Percentiles rank a stretch among this genome's conserved stretches.
Conservation (phyloP, 345 rosid species). For the Camelina sativa region DNA sequence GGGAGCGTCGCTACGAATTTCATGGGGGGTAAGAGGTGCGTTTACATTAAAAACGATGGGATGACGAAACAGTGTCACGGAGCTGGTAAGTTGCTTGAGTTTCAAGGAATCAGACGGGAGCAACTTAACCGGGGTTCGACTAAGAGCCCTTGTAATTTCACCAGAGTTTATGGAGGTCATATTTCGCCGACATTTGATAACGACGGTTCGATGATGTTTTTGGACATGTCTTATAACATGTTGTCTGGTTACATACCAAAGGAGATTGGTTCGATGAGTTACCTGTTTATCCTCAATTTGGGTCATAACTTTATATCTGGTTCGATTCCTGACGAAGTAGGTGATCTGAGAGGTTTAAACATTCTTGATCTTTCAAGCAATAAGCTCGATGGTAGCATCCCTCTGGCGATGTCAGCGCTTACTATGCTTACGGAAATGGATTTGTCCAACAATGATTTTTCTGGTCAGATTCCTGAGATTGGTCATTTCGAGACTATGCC, state of each 20-base stretch:
- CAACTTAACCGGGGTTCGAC: conserved; percentile 62
- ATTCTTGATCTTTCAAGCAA: conserved; percentile 90
- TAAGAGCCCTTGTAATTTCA: conserved; percentile 82
- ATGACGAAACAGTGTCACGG: conserved; percentile 79
- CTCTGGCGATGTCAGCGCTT: conserved; percentile 61
- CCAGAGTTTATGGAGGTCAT: conserved; percentile 68
- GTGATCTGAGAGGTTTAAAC: conserved; percentile 64
- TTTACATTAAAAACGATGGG: conserved; percentile 78
- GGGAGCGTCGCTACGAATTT: conserved; percentile 78
- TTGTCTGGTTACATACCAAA: conserved; percentile 76
- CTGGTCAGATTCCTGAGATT: conserved; percentile 72
- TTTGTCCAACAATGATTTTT: conserved; percentile 71
- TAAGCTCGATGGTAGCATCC: conserved; percentile 68
- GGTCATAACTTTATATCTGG: conserved; percentile 81
- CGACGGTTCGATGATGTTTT: conserved; percentile 92
- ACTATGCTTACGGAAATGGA: conserved; percentile 68
- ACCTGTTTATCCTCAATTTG: conserved; percentile 76
- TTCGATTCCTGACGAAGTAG: conserved; percentile 72
- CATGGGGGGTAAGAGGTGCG: conserved; percentile 76
- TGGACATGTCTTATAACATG: conserved; percentile 81
- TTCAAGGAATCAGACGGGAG: conserved; percentile 73
- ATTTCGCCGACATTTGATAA: conserved; percentile 80
- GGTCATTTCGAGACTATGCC: conserved; percentile 88
- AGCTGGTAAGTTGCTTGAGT: conserved; percentile 89
- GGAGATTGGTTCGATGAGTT: conserved; percentile 79